A percentile compares a stretch with the other conserved stretches of the same genome.
Conservation (phyloP, 2,329 filamentous ascomycete genomes). For the Knufia petricola region DNA sequence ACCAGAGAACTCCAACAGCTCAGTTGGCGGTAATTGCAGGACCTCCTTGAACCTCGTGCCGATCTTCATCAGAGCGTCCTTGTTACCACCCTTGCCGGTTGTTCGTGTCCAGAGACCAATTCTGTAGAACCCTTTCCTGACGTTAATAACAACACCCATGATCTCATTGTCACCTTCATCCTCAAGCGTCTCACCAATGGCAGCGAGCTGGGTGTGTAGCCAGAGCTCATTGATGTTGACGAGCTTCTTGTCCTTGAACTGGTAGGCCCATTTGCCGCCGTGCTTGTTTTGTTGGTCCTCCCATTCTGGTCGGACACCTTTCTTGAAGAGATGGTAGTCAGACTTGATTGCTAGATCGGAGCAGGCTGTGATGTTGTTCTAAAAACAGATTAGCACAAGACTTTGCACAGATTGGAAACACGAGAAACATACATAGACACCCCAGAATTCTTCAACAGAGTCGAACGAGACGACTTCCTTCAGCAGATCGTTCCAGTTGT, state of each 20-base stretch:
- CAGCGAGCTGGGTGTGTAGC: conserved; percentile 93
- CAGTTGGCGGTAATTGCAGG: conserved; percentile 64
- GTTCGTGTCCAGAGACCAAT: conserved; percentile 96
- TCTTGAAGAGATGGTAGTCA: conserved; percentile 99
- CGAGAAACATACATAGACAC: conserved; percentile 72
- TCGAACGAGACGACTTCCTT: conserved; percentile 99
- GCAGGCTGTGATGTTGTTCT: conserved; percentile 98
- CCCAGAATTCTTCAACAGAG: conserved; percentile 99
- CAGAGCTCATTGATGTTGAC: conserved; percentile 91
- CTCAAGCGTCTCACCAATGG: conserved; percentile 96
- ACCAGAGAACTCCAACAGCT: conserved; percentile 87
- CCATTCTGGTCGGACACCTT: conserved; percentile 93
- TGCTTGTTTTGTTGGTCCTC: conserved; percentile 98
- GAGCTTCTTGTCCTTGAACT: conserved; percentile 89
- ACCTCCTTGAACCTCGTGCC: conserved; percentile 89
- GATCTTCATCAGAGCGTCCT: conserved; percentile 73
- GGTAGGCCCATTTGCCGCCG: conserved; percentile 97
- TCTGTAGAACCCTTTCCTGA: conserved; percentile 96
- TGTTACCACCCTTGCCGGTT: conserved; percentile 81
- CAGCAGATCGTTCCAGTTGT: conserved; percentile 96
- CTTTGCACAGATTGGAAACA: background rate
- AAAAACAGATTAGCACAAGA: conserved; percentile 8
- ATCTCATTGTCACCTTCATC: conserved; percentile 87
- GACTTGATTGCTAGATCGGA: conserved; percentile 95
- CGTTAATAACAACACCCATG: conserved; percentile 96